A percentile compares a stretch with the other conserved stretches of the same genome.
These are phyloP conservation scores for Claviceps pazoutovae DNA, from an alignment of 2,329 filamentous ascomycete genomes.

Conservation along the genomic window DNA sequence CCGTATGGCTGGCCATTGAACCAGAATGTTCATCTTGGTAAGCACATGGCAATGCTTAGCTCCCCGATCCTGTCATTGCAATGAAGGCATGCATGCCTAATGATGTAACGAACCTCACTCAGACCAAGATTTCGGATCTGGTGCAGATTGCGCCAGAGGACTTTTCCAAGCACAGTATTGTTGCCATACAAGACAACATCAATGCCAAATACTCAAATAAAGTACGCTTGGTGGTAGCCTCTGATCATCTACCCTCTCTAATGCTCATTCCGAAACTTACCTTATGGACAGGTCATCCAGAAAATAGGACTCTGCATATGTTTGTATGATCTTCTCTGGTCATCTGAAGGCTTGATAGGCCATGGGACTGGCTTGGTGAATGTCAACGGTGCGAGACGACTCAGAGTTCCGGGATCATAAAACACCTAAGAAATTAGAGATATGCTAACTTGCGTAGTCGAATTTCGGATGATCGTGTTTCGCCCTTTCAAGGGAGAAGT, in stretches of 20 bases:
- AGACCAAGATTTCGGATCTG: constrained; percentile 91
- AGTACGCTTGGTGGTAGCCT: constrained; percentile 24
- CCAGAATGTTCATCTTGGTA: constrained; percentile 38
- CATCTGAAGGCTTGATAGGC: constrained; percentile 86
- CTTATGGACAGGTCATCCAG: constrained; percentile 55
- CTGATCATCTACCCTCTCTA: too few species aligned
- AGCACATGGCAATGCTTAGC: constrained; percentile 3
- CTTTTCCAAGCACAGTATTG: constrained; percentile 67
- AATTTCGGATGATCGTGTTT: constrained; percentile 88
- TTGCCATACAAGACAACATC: constrained; percentile 91
- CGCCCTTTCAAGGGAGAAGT: constrained; percentile 93
- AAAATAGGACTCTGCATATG: constrained; percentile 89
- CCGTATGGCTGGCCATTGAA: neutral
- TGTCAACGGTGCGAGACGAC: constrained; percentile 56
- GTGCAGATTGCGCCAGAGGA: constrained; percentile 85
- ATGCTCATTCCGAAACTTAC: neutral
- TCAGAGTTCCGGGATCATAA: neutral
- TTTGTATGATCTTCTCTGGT: constrained; percentile 78
- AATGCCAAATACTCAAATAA: constrained; percentile 96
- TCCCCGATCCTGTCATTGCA: neutral
- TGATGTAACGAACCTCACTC: neutral
- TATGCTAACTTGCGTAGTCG: constrained; percentile 39
- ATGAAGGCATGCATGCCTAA: neutral
- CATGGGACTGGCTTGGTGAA: constrained; percentile 87
- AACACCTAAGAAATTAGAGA: neutral